Evolutionary conservation across 2,329 filamentous ascomycete species (phyloP).

Genomic region (Ophiostoma sp.): DNA sequence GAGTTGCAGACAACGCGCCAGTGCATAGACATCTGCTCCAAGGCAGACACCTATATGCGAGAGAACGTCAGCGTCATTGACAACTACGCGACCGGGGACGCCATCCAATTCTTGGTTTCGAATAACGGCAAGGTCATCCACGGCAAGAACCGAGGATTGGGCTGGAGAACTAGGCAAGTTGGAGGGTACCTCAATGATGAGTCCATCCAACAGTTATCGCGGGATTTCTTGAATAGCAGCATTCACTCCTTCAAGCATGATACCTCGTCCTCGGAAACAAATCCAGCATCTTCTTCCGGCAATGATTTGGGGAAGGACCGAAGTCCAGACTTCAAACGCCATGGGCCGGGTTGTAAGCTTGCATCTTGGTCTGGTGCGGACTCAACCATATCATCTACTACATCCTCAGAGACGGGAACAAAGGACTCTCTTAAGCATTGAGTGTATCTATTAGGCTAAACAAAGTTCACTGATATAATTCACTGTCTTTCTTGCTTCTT

Average conservation of each 20-base stretch:
- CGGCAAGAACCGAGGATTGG: slow-evolving; percentile 13
- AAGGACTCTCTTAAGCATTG: slow-evolving; percentile 1
- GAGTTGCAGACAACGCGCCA: slow-evolving; percentile 11
- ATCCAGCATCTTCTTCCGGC: background rate
- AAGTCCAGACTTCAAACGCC: slow-evolving; percentile 9
- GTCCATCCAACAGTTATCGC: slow-evolving; percentile 13
- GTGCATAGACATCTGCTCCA: slow-evolving; percentile 10
- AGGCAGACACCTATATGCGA: slow-evolving; percentile 5
- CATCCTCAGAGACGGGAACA: background rate
- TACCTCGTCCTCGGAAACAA: background rate
- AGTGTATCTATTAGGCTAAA: background rate
- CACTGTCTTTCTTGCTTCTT: too few species aligned
- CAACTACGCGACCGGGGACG: slow-evolving; percentile 15
- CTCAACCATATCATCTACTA: slow-evolving; percentile 5
- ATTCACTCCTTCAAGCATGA: background rate
- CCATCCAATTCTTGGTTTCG: slow-evolving; percentile 6
- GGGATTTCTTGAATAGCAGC: slow-evolving; percentile 6
- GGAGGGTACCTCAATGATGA: slow-evolving; percentile 9
- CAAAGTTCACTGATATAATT: too few species aligned
- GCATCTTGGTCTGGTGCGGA: background rate
- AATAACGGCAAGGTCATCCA: slow-evolving; percentile 6
- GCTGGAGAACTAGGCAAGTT: slow-evolving; percentile 5
- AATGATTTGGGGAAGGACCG: slow-evolving; percentile 2
- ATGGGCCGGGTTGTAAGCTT: slow-evolving; percentile 9
- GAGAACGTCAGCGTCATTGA: slow-evolving; percentile 7